Conservation (phyloP, 2,329 filamentous ascomycete species). For the Fusarium citri region DNA sequence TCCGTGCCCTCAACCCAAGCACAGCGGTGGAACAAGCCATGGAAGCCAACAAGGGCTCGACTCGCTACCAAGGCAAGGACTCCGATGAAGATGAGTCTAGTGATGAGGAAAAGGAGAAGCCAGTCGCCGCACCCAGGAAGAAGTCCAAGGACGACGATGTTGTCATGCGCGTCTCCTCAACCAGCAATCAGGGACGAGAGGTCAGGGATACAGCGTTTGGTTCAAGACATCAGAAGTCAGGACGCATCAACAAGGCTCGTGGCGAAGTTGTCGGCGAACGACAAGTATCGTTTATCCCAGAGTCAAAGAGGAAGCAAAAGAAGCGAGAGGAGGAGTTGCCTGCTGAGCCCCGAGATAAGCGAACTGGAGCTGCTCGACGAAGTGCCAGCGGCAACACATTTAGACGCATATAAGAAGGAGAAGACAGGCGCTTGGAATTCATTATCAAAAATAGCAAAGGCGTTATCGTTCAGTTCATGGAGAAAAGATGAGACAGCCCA, state of each 20-base stretch:
- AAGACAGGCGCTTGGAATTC: conserved; percentile 41
- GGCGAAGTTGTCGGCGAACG: conserved; percentile 71
- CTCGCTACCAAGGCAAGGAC: conserved; percentile 54
- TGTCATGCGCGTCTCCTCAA: conserved; percentile 76
- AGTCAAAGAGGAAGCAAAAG: conserved; percentile 64
- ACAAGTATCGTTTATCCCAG: conserved; percentile 79
- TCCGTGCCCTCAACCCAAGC: conserved; percentile 89
- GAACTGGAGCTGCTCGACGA: conserved; percentile 62
- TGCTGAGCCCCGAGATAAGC: conserved; percentile 50
- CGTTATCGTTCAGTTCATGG: conserved; percentile 41
- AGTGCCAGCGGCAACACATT: conserved; percentile 84
- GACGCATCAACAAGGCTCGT: conserved; percentile 59
- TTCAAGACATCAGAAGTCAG: conserved; percentile 63
- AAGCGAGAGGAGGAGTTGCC: conserved; percentile 46
- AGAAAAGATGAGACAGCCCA: conserved; percentile 41
- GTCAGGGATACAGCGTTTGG: conserved; percentile 68
- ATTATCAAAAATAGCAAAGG: conserved; percentile 41
- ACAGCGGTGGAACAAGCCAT: conserved; percentile 63
- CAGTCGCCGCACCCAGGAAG: conserved; percentile 34
- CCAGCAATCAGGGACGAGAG: conserved; percentile 69
- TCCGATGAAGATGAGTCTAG: conserved; percentile 60
- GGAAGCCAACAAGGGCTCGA: conserved; percentile 53
- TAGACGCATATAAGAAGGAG: conserved; percentile 67
- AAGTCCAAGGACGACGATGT: conserved; percentile 56
- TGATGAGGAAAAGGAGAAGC: conserved; percentile 53